Base-by-base conservation (phyloP, 169 alveolate species). In the Babesia divergens region DNA sequence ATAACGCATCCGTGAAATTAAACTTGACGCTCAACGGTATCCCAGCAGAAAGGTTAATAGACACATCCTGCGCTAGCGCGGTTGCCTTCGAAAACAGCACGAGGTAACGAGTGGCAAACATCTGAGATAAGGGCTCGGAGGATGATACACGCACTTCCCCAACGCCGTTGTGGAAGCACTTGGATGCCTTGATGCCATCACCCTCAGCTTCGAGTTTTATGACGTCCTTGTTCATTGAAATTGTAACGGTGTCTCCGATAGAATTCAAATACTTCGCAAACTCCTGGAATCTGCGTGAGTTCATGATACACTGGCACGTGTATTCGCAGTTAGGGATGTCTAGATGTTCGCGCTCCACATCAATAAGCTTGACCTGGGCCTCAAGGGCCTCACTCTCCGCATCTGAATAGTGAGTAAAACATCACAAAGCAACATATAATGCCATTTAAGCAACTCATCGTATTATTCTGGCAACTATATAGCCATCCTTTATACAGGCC, bases 301-400 rank as follows among this genome's bases (percentile, higher is more conserved):
- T 88, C 94, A 90, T 88, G 26, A 89, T 72, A 52, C 92, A 90
- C 42, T 90, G 84, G 46, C 94, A 88, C 47, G 89, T 87, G 53
- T 90, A 90, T 26, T 90, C 93, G 32, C 89, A 88, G 75, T 84
- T 86, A 13, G 94, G 94, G 54, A 90, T 90, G 46, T 90, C 91
- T 46, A 90, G 74, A 60, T 89, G 93, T 49, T 90, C 94, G 24
- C 89, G 85, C 65, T 84, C 94, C 13, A 90, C 87, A 42, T 90
- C 93, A 49, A 90, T 90, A 50, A 90, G 59, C 62, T 90, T 88
- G 22, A 86, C 92, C 68, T 86, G 92, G 4, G 84, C 84, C 79
- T 86, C 92, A 51, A 86, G 64, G 0, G 89, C 76, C 42, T 86
- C 92, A 40, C 47, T 60, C 26, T 86, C 92, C 9, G 84, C 34